phyloP scores from a whole-genome alignment of 2,329 filamentous ascomycete genomes.

The Massarina eburnea region DNA sequence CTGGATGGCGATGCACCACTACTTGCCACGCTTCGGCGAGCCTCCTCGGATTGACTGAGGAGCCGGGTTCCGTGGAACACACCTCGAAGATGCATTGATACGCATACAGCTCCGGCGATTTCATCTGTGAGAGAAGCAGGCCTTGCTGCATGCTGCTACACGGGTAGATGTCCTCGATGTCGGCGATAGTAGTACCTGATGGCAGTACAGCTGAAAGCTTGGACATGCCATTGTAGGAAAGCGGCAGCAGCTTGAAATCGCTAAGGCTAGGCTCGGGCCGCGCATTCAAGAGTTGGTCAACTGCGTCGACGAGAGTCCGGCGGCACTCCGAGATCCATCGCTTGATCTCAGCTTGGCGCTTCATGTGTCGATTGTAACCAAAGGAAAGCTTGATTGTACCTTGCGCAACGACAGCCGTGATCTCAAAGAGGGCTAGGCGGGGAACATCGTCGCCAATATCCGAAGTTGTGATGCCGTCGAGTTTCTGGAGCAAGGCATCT shows the following conservation, averaged over 20 bases:
- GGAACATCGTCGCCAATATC: slow-evolving; percentile 31
- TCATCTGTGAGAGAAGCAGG: slow-evolving; percentile 31
- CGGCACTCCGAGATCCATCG: slow-evolving; percentile 32
- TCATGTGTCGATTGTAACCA: slow-evolving; percentile 35
- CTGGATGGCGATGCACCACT: slow-evolving; percentile 37
- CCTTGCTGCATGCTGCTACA: slow-evolving; percentile 36
- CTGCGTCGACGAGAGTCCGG: slow-evolving; percentile 31
- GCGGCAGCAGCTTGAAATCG: slow-evolving; percentile 33
- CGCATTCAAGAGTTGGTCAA: slow-evolving; percentile 30
- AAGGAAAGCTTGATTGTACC: slow-evolving; percentile 37
- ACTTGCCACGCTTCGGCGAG: slow-evolving; percentile 38
- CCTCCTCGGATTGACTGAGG: slow-evolving; percentile 22
- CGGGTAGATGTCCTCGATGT: slow-evolving; percentile 35
- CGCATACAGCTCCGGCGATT: slow-evolving; percentile 31
- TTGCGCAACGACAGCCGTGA: slow-evolving; percentile 31
- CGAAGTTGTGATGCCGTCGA: slow-evolving; percentile 21
- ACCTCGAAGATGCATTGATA: slow-evolving; percentile 36
- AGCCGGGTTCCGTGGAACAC: slow-evolving; percentile 16
- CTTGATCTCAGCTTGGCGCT: slow-evolving; percentile 28
- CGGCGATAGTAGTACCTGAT: slow-evolving; percentile 15
- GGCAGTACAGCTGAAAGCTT: slow-evolving; percentile 23
- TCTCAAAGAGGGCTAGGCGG: slow-evolving; percentile 34
- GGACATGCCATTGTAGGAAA: slow-evolving; percentile 33
- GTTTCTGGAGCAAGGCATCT: slow-evolving; percentile 26
- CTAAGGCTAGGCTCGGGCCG: slow-evolving; percentile 28